Conservation (phyloP, 768 basidiomycete genomes). For the Boletus edulis region DNA sequence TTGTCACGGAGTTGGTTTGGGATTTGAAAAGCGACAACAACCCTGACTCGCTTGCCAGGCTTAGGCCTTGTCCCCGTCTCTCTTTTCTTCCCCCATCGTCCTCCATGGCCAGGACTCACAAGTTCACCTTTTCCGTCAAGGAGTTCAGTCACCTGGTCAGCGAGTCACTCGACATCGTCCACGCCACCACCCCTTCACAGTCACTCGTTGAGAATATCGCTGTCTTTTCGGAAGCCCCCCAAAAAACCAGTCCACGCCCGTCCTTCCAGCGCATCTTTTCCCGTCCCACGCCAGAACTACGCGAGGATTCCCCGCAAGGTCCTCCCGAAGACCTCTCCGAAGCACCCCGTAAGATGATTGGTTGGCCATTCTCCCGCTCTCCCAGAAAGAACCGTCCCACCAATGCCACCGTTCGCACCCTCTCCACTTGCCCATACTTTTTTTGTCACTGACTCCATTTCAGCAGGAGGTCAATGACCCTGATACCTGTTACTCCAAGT, state of each 20-base stretch:
- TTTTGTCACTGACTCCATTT: slow-evolving; percentile 1
- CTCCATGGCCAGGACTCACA: slow-evolving; percentile 27
- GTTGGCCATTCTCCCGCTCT: slow-evolving; percentile 30
- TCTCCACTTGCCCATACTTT: background rate
- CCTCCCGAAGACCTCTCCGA: slow-evolving; percentile 9
- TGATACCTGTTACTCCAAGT: background rate
- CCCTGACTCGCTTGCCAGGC: slow-evolving; percentile 19
- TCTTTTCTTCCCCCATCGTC: background rate
- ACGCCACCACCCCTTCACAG: slow-evolving; percentile 6
- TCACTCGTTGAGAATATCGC: slow-evolving; percentile 23
- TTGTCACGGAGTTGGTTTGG: background rate
- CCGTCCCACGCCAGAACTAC: slow-evolving; percentile 18
- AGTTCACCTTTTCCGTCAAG: slow-evolving; percentile 27
- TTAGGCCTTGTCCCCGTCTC: background rate
- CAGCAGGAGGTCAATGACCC: slow-evolving; percentile 9
- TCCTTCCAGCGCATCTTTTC: slow-evolving; percentile 32
- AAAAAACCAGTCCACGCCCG: slow-evolving; percentile 16
- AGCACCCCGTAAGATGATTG: slow-evolving; percentile 26
- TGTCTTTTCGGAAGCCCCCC: slow-evolving; percentile 17
- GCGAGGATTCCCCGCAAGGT: slow-evolving; percentile 5
- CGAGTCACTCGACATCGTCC: slow-evolving; percentile 30
- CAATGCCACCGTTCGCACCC: slow-evolving; percentile 11
- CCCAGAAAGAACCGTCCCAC: slow-evolving; percentile 19
- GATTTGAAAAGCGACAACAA: slow-evolving; percentile 14
- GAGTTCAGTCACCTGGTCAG: slow-evolving; percentile 35